Evolutionary conservation across 768 basidiomycete genomes (phyloP).

Genomic region (Tulasnella sp.): DNA sequence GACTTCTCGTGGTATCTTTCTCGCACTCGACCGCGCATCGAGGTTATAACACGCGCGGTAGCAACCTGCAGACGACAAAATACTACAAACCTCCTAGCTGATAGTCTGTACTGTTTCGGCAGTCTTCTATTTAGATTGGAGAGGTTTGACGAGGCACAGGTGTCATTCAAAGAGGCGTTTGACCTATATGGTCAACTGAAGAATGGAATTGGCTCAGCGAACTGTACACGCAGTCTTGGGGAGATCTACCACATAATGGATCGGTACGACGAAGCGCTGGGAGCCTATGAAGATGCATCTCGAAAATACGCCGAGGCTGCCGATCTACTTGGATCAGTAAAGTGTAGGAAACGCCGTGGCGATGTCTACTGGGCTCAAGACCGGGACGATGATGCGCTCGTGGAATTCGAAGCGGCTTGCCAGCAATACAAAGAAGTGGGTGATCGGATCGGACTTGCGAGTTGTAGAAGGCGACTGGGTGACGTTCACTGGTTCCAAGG

Average conservation of each 20-base stretch:
- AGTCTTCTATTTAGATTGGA: too few species aligned
- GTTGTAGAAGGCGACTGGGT: neutral
- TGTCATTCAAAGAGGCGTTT: neutral
- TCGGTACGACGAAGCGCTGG: neutral
- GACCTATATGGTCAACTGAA: neutral
- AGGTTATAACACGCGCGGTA: too few species aligned
- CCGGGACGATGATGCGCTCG: neutral
- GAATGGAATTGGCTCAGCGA: neutral
- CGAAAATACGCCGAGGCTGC: neutral
- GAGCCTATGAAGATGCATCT: neutral
- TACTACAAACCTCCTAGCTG: too few species aligned
- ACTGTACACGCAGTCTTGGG: neutral
- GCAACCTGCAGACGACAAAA: too few species aligned
- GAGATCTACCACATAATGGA: neutral
- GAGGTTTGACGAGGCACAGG: neutral
- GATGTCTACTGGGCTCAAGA: neutral
- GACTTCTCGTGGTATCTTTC: too few species aligned
- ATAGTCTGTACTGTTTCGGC: too few species aligned
- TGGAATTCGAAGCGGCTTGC: neutral
- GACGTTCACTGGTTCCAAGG: neutral
- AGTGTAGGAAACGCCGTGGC: neutral
- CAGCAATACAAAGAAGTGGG: neutral
- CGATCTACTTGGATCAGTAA: neutral
- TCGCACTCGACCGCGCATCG: too few species aligned
- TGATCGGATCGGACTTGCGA: neutral